Conservation (phyloP, 2,329 filamentous ascomycete species). For the Gaeumannomyces tritici region DNA sequence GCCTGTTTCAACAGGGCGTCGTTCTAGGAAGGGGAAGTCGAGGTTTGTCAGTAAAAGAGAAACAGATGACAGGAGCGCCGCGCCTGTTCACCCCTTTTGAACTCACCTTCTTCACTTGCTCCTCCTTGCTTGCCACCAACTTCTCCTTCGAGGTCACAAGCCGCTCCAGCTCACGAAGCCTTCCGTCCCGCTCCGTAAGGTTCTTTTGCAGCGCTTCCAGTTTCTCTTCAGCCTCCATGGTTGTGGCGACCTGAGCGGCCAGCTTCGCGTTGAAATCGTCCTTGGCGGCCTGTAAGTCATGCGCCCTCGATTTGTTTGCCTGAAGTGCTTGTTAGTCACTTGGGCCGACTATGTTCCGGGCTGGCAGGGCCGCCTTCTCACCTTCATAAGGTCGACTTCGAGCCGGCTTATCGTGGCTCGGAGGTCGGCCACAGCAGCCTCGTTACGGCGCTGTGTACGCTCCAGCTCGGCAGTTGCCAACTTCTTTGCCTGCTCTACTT, state of each 20-base stretch:
- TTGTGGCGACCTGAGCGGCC: conserved; percentile 13
- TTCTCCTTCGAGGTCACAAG: conserved; percentile 22
- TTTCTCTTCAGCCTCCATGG: conserved; percentile 10
- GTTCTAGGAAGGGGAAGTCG: conserved; percentile 13
- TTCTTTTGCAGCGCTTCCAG: conserved; percentile 19
- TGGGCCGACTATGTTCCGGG: not conserved
- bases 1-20: conserved; percentile 31
- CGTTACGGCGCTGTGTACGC: conserved; percentile 35
- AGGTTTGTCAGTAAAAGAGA: not conserved
- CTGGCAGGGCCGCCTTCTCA: not conserved
- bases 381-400: conserved; percentile 52
- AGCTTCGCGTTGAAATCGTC: conserved; percentile 36
- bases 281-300: conserved; percentile 48
- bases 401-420: conserved; percentile 50
- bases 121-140: conserved; percentile 13
- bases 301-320: conserved; percentile 47
- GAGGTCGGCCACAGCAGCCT: conserved; percentile 55
- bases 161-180: conserved; percentile 10
- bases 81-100: not conserved
- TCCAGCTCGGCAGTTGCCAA: conserved; percentile 38
- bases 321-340: conserved; percentile 20
- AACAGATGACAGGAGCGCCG: not conserved
- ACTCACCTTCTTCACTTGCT: conserved; percentile 18
- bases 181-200: conserved; percentile 13
- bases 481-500: conserved; percentile 35